A percentile compares a stretch with the other conserved stretches of the same genome.
Evolutionary conservation across 805 yeast species (phyloP).

Genomic region (Candida germanica): DNA sequence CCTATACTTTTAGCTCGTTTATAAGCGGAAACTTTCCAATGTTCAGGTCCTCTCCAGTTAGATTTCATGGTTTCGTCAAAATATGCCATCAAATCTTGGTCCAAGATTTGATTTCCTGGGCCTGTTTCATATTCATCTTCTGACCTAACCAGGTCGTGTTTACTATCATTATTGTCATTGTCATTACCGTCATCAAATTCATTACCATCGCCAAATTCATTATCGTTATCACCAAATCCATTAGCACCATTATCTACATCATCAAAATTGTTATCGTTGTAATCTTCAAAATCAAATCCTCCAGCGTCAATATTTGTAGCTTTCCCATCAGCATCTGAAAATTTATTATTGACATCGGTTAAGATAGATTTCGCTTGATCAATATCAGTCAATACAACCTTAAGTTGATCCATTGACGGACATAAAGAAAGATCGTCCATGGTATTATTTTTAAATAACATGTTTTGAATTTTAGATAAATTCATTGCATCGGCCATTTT

Average conservation of each 20-base stretch:
- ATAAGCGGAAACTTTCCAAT: constrained; percentile 76
- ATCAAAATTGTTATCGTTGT: constrained; percentile 13
- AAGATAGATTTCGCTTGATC: constrained; percentile 46
- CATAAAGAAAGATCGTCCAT: constrained; percentile 48
- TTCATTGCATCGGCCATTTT: constrained; percentile 13
- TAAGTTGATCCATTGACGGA: constrained; percentile 66
- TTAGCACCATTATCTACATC: constrained; percentile 11
- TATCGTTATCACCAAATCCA: no score
- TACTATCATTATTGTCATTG: constrained; percentile 10
- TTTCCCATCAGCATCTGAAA: constrained; percentile 13
- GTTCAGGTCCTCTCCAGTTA: constrained; percentile 89
- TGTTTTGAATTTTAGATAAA: constrained; percentile 16
- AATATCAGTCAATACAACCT: constrained; percentile 49
- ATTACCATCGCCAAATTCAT: constrained; percentile 13
- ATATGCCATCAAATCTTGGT: constrained; percentile 69
- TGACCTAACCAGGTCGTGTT: constrained; percentile 7
- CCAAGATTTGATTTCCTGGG: constrained; percentile 34
- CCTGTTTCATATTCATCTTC: constrained; percentile 13
- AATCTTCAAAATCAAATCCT: constrained; percentile 12
- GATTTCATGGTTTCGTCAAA: constrained; percentile 69
- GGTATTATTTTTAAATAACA: constrained; percentile 20
- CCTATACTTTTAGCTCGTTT: constrained; percentile 39
- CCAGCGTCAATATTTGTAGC: constrained; percentile 6
- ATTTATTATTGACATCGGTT: constrained; percentile 38
- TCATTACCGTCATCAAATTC: constrained; percentile 16